Evolutionary conservation across 2,329 filamentous ascomycete genomes (phyloP), one percentile per base, ranked within the genome.

Genomic region (Cercospora brassicicola): DNA sequence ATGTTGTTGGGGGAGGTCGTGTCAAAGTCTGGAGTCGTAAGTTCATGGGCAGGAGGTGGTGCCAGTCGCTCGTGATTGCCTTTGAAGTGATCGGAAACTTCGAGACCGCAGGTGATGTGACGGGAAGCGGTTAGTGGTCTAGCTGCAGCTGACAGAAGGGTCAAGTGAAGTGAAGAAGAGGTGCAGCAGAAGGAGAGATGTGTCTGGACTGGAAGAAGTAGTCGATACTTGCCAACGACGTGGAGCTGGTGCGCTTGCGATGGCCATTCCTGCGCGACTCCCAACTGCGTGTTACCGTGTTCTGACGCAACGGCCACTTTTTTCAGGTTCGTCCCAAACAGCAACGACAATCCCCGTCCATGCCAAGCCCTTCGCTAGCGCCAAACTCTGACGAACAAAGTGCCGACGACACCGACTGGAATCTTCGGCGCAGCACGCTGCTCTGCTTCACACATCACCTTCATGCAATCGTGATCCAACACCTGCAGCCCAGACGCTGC

Each of bases 251-350:
- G 39, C 36, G 36, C 15, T n/a, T n/a, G 15, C 36, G 36, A 42
- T 42, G 36, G 36, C 36, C 36, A 42, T 42, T n/a, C 36, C 36
- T 42, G 36, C 36, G 36, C 36, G 36, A 42, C 36, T n/a, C 36
- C 9, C 36, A 42, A 6, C 36, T 42, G 36, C 42, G 28, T 63
- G 45, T 60, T 60, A 60, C 57, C 57, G 20, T 39, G 8, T 31
- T 55, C 61, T 63, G 61, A 63, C 61, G 61, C 61, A 55, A 62
- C 39, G 15, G n/a, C 59, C 61, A 56, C 61, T 63, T 63, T 63
- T 63, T 39, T 53, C 36, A 39, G 42, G 36, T 48, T 62, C 36
- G 39, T 30, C 20, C 28, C 59, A 62, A 48, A 62, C 59, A 15
- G 23, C 23, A 51, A n/a, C 59, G 33, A 28, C 59, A 36, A 60